Percentiles rank a stretch among this genome's conserved stretches.
phyloP scores from a whole-genome alignment of 495 filamentous ascomycete species.

The Hypomontagnella monticulosa region DNA sequence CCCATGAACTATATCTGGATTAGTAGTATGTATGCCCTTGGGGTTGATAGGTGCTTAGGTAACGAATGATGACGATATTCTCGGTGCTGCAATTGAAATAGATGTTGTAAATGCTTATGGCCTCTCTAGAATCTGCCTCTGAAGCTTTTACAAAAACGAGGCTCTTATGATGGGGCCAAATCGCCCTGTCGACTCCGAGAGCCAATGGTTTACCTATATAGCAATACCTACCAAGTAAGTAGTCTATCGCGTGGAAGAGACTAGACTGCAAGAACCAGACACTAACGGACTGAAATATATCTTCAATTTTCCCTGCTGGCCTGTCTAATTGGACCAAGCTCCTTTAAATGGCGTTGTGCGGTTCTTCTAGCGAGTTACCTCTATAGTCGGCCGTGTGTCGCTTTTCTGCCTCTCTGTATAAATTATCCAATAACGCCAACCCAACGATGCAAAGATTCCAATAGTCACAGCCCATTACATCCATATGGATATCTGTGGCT shows the following conservation, averaged over 20 bases:
- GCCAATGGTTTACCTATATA: too few relatives aligned
- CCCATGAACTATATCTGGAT: too few relatives aligned
- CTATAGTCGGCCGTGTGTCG: slow-evolving; percentile 7
- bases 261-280: not conserved
- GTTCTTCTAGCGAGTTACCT: slow-evolving; percentile 16
- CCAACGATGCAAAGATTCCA: slow-evolving; percentile 13
- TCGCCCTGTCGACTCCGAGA: too few relatives aligned
- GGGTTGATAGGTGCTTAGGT: too few relatives aligned
- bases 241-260: not conserved
- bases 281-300: not conserved
- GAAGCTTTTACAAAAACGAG: too few relatives aligned
- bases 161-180: too few relatives aligned
- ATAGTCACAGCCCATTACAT: not conserved
- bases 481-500: slow-evolving; percentile 3
- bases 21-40: too few relatives aligned
- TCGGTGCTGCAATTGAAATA: too few relatives aligned
- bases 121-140: too few relatives aligned
- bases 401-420: not conserved
- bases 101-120: too few relatives aligned
- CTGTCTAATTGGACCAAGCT: not conserved
- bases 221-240: too few relatives aligned
- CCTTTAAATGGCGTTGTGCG: not conserved
- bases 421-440: slow-evolving; percentile 15
- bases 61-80: too few relatives aligned
- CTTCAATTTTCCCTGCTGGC: not conserved